These are phyloP conservation scores for Penicillium sp. DNA, from an alignment of 2,329 filamentous ascomycete genomes.

Conservation along the genomic window DNA sequence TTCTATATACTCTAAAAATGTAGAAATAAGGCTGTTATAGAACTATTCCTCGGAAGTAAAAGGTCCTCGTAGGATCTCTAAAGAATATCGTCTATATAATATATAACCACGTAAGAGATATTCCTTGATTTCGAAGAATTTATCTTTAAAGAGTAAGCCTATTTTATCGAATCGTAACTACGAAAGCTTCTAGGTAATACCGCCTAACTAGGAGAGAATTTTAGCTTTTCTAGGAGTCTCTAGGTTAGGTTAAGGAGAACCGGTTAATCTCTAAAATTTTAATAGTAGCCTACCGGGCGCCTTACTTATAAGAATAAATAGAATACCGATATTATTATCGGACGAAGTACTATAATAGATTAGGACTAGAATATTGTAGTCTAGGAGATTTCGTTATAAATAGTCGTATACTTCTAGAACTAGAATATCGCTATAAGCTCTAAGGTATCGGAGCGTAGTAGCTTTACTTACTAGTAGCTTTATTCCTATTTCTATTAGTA, in stretches of 20 bases:
- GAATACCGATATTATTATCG: not conserved
- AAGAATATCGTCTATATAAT: not conserved
- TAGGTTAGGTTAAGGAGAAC: not conserved
- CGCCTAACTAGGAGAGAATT: not conserved
- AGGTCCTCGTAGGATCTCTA: not conserved
- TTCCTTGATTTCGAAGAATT: not conserved
- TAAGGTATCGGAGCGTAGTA: not conserved
- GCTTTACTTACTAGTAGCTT: constrained; percentile 1
- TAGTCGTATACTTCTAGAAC: constrained; percentile 1
- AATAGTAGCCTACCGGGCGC: not conserved
- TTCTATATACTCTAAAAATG: constrained; percentile 11
- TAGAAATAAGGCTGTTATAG: not conserved
- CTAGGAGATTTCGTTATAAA: not conserved
- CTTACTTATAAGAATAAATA: not conserved
- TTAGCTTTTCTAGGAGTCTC: not conserved
- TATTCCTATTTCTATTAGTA: not conserved
- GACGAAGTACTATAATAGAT: not conserved
- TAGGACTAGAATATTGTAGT: not conserved
- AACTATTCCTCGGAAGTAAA: not conserved
- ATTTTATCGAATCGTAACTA: not conserved
- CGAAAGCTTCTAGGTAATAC: not conserved
- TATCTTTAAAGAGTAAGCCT: not conserved
- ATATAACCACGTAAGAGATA: not conserved
- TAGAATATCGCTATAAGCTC: not conserved
- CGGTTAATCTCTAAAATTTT: not conserved